Conservation (phyloP, 1,139 yeast species). For the Scheffersomyces segobiensis region DNA sequence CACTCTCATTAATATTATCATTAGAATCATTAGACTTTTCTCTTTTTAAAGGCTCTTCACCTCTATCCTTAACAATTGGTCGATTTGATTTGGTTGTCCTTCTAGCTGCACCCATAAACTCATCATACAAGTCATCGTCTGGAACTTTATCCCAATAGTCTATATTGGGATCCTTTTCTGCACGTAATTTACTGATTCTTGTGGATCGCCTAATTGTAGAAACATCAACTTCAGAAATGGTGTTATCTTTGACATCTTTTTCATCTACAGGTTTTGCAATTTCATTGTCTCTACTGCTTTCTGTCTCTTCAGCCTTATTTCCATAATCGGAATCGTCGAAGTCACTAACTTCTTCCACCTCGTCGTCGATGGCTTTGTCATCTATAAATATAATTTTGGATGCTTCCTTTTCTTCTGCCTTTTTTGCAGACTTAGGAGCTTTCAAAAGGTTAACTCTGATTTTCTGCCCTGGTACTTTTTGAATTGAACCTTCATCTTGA, state of each 20-base stretch:
- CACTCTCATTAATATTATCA: background rate
- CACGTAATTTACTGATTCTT: background rate
- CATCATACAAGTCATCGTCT: constrained; percentile 23
- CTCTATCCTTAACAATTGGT: background rate
- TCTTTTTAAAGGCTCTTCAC: constrained; percentile 2
- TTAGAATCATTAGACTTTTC: constrained; percentile 1
- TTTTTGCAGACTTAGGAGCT: background rate
- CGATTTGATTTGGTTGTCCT: background rate
- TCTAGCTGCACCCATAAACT: constrained; percentile 18
- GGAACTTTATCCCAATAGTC: constrained; percentile 27
- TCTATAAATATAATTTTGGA: background rate
- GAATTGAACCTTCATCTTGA: background rate
- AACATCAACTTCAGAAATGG: too few relatives aligned
- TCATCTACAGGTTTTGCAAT: background rate
- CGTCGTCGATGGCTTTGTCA: background rate
- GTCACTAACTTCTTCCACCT: background rate
- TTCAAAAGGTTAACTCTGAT: background rate
- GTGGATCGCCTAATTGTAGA: background rate
- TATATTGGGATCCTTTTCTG: constrained; percentile 19
- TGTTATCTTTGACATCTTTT: background rate
- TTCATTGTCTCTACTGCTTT: background rate
- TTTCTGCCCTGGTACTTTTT: background rate
- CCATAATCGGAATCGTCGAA: background rate
- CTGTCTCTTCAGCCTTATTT: background rate
- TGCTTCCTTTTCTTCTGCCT: background rate